Evolutionary conservation across 352 stramenopile species (phyloP), one percentile per base, ranked within the genome.

Genomic region (Globisporangium rhizosaccharum): DNA sequence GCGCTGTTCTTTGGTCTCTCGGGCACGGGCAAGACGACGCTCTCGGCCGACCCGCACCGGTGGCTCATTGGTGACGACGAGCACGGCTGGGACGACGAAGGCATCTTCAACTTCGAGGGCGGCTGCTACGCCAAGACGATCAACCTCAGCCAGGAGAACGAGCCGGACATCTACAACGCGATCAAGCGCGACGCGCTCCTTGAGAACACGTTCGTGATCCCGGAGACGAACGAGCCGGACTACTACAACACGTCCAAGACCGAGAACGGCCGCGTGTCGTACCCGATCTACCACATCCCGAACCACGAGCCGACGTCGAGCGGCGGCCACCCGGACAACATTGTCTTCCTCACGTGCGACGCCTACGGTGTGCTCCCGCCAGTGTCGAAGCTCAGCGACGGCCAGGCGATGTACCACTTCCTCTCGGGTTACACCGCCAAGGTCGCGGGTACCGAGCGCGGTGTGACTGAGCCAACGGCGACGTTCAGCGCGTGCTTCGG

Each of bases 71-170:
- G 81, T 57, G 81, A 92, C 48, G 82, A 92, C 54, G 97, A 99
- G 73, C 96, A 99, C 80, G 96, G 96, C 57, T 99, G 96, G 96
- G 95, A 99, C 67, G 87, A 99, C 59, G 78, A 98, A 65, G 97
- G 96, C 42, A 90, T 99, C 56, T 99, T 98, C 79, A 99, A 99
- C 83, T 99, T 99, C 71, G 97, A 99, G 71, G 97, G 97, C 66
- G 97, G 97, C 36, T 99, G 97, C 81, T 99, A 99, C 73, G 97
- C 97, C 63, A 99, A 99, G 86, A 98, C 95, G n/a, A 98, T 99
- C 76, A 96, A 99, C 68, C 76, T 99, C 59, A 90, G 73, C 53
- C 71, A 87, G 54, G 85, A 97, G 73, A 98, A 97, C 67, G 97
- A 99, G 71, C 97, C 96, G 30, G 96, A 99, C 68, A 99, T 99